Evolutionary conservation across 768 basidiomycete species (phyloP).

Genomic region (Mycena olivaceomarginata): DNA sequence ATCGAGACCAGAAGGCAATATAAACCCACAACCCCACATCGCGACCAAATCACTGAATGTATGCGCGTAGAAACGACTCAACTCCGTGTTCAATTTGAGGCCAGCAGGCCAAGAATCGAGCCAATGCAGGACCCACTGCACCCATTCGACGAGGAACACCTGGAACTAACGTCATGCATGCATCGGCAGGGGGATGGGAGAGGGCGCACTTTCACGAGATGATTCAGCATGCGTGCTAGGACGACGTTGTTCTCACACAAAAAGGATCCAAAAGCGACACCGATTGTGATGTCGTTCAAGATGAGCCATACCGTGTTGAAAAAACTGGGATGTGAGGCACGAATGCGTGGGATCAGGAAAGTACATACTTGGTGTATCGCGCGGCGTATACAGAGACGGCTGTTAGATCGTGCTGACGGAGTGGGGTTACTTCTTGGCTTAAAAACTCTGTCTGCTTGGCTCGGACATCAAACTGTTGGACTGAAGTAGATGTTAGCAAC

Average conservation of each 20-base stretch:
- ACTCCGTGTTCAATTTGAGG: conserved; percentile 95
- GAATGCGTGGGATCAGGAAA: background rate
- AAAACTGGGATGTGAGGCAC: conserved; percentile 73
- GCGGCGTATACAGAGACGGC: conserved; percentile 66
- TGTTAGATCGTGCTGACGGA: conserved; percentile 58
- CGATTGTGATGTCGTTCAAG: conserved; percentile 93
- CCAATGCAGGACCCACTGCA: conserved; percentile 81
- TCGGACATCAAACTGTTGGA: conserved; percentile 78
- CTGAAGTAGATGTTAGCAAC: conserved; percentile 52
- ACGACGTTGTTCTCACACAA: conserved; percentile 77
- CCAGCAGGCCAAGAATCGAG: conserved; percentile 97
- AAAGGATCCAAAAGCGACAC: conserved; percentile 82
- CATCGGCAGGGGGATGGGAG: conserved; percentile 5
- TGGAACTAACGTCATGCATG: conserved; percentile 41
- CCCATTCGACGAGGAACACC: conserved; percentile 65
- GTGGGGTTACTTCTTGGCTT: conserved; percentile 62
- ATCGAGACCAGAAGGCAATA: background rate
- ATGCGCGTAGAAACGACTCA: conserved; percentile 90
- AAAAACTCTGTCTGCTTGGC: conserved; percentile 68
- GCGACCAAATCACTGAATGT: conserved; percentile 79
- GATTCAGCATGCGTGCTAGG: conserved; percentile 63
- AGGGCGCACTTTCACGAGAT: conserved; percentile 62
- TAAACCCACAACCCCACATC: conserved; percentile 81
- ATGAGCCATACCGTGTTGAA: conserved; percentile 95
- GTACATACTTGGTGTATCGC: conserved; percentile 79